A percentile compares a stretch with the other conserved stretches of the same genome.
phyloP scores from a whole-genome alignment of 257 asterid species.

The Solanum tarapatanum region DNA sequence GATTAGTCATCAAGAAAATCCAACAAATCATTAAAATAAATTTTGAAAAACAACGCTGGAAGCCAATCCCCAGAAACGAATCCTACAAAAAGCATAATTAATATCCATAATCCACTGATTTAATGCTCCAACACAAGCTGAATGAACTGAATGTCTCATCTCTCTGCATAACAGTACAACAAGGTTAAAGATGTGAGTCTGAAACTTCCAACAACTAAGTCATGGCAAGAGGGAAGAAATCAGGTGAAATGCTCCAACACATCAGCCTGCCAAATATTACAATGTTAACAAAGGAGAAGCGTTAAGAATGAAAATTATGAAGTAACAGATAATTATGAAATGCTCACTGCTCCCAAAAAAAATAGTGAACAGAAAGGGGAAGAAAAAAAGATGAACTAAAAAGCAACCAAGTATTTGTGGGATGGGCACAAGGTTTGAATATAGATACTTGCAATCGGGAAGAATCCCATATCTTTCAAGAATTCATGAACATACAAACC shows the following conservation, averaged over 20 bases:
- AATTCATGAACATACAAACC: background rate
- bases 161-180: slow-evolving; percentile 94
- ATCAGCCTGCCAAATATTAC: slow-evolving; percentile 70
- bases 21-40: slow-evolving; percentile 13
- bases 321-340: background rate
- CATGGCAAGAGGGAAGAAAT: slow-evolving; percentile 83
- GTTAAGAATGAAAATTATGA: background rate
- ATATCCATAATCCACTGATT: slow-evolving; percentile 21
- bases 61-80: slow-evolving; percentile 32
- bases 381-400: background rate
- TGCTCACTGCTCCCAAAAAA: slow-evolving; percentile 11
- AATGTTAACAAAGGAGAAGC: slow-evolving; percentile 16
- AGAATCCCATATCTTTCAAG: slow-evolving; percentile 8
- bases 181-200: slow-evolving; percentile 94
- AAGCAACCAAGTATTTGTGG: background rate
- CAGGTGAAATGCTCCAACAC: slow-evolving; percentile 88
- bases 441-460: slow-evolving; percentile 19
- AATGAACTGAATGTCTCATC: slow-evolving; percentile 27
- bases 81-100: slow-evolving; percentile 44
- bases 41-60: slow-evolving; percentile 15
- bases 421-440: slow-evolving; percentile 17
- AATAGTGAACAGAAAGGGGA: background rate
- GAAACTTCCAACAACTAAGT: slow-evolving; percentile 89
- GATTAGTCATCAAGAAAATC: slow-evolving; percentile 13
- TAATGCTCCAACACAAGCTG: slow-evolving; percentile 28